phyloP scores from a whole-genome alignment of 257 asterid species.

The Salvia miltiorrhiza region DNA sequence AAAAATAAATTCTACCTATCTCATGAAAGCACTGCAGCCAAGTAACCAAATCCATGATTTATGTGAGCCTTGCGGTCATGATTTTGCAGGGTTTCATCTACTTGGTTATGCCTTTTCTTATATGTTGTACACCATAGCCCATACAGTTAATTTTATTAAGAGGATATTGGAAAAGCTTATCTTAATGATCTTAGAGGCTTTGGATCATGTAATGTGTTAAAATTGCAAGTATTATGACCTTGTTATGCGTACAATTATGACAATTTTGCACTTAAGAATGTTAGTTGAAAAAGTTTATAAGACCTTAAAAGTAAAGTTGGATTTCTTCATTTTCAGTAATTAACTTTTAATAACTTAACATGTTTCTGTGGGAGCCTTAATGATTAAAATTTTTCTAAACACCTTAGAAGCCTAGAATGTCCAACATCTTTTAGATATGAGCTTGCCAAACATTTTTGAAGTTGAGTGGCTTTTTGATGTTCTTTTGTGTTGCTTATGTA shows the following conservation, averaged over 20 bases:
- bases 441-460: background rate
- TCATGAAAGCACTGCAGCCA: background rate
- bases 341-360: background rate
- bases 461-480: background rate
- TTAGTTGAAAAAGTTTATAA: background rate
- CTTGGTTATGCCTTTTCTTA: background rate
- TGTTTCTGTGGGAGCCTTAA: background rate
- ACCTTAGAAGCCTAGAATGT: background rate
- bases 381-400: too few relatives aligned
- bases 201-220: background rate
- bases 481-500: background rate
- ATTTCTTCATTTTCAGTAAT: background rate
- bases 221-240: background rate
- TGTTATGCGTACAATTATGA: background rate
- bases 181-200: background rate
- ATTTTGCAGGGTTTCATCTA: background rate
- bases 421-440: background rate
- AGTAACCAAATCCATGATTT: background rate
- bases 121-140: background rate
- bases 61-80: slow-evolving; percentile 6
- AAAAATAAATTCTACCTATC: background rate
- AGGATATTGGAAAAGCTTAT: background rate
- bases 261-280: background rate
- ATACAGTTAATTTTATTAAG: background rate
- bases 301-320: background rate